These are phyloP conservation scores for Stephanodiscus minutulus DNA, from an alignment of 108 stramenopile genomes.

Conservation along the genomic window DNA sequence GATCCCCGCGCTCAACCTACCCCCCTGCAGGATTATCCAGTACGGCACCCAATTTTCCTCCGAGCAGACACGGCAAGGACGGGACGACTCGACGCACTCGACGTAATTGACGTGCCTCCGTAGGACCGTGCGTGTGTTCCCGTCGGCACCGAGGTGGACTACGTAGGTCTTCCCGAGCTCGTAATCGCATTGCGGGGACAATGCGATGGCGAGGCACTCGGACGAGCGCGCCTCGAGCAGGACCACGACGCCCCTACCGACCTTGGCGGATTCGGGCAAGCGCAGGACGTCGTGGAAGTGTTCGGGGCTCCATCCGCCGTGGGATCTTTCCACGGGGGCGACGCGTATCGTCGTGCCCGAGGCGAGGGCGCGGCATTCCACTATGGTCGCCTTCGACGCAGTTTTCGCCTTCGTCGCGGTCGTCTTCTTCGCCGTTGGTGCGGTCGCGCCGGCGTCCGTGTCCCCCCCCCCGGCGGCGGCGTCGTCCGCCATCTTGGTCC, in stretches of 20 bases:
- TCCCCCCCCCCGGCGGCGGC: neutral
- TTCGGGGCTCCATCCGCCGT: constrained; percentile 49
- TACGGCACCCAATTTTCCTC: constrained; percentile 54
- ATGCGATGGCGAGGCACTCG: constrained; percentile 64
- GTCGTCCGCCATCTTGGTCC: neutral
- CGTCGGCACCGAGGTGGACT: constrained; percentile 62
- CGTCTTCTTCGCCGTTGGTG: too few relatives aligned
- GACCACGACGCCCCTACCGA: constrained; percentile 38
- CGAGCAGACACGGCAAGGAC: constrained; percentile 52
- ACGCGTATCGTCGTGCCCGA: constrained; percentile 37
- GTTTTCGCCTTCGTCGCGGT: neutral
- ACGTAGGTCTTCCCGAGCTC: constrained; percentile 63
- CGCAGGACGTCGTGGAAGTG: constrained; percentile 52
- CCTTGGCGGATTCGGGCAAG: constrained; percentile 34
- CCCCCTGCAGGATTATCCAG: constrained; percentile 56
- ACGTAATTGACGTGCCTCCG: constrained; percentile 48
- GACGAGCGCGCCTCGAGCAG: constrained; percentile 52
- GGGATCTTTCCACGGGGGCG: constrained; percentile 40
- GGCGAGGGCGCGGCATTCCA: constrained; percentile 25
- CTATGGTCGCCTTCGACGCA: neutral
- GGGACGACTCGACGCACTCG: constrained; percentile 50
- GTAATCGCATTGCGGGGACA: constrained; percentile 55
- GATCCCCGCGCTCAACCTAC: constrained; percentile 55
- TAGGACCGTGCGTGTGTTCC: constrained; percentile 56
- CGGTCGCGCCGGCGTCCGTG: neutral